phyloP scores from a whole-genome alignment of 768 basidiomycete genomes.

The Suillus spraguei region DNA sequence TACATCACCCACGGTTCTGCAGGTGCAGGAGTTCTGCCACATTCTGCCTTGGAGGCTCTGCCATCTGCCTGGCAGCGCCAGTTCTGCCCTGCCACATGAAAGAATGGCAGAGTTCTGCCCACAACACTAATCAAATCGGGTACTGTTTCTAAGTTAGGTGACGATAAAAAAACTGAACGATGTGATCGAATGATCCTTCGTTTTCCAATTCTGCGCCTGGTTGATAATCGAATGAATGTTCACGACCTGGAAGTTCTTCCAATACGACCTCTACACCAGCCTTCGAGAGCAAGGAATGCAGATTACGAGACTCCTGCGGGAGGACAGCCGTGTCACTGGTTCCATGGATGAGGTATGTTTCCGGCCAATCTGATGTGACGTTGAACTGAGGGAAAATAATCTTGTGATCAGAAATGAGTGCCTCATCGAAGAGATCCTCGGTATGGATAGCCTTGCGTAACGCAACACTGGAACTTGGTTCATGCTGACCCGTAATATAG shows the following conservation, averaged over 20 bases:
- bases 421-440: conserved; percentile 27
- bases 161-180: conserved; percentile 40
- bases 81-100: no score
- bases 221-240: conserved; percentile 61
- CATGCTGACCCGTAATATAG: conserved; percentile 51
- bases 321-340: conserved; percentile 49
- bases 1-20: conserved; percentile 63
- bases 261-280: conserved; percentile 40
- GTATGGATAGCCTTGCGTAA: conserved; percentile 31
- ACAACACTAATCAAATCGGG: no score
- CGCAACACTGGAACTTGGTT: conserved; percentile 47
- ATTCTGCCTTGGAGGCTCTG: no score
- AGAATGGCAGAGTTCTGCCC: no score
- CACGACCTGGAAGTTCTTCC: conserved; percentile 42
- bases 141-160: conserved; percentile 8
- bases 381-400: conserved; percentile 50
- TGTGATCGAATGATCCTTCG: conserved; percentile 38
- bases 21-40: no score
- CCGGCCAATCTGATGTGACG: conserved; percentile 43
- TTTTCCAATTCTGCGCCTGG: conserved; percentile 37
- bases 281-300: conserved; percentile 36
- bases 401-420: conserved; percentile 24
- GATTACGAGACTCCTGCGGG: conserved; percentile 40
- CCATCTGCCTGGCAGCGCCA: no score
- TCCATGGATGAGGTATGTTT: conserved; percentile 50